phyloP scores from a whole-genome alignment of 2,329 filamentous ascomycete genomes.

The Rhinocladiella mackenziei region DNA sequence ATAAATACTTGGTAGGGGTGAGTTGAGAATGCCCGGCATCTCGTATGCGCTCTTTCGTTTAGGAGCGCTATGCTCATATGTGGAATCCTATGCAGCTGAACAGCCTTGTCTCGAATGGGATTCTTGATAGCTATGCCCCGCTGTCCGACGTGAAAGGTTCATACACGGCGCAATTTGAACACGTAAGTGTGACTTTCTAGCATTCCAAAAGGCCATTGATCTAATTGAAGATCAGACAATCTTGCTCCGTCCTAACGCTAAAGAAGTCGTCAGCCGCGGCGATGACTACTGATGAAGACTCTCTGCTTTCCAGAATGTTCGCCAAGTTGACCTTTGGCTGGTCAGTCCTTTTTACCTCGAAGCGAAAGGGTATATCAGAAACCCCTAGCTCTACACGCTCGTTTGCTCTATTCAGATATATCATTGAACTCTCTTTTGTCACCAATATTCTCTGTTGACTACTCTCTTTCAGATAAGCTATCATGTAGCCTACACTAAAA shows the following conservation, averaged over 20 bases:
- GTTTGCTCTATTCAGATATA: too few relatives aligned
- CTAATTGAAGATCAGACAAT: conserved; percentile 35
- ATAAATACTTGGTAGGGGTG: conserved; percentile 57
- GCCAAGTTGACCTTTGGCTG: too few relatives aligned
- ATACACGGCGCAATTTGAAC: conserved; percentile 63
- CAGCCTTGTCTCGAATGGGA: conserved; percentile 53
- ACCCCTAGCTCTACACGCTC: too few relatives aligned
- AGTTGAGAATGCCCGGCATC: conserved; percentile 28
- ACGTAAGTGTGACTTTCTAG: conserved; percentile 35
- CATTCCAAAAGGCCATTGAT: conserved; percentile 4
- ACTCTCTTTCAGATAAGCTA: too few relatives aligned
- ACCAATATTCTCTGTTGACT: too few relatives aligned
- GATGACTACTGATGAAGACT: conserved; percentile 51
- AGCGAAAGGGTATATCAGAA: too few relatives aligned
- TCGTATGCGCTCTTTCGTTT: not conserved
- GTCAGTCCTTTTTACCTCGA: too few relatives aligned
- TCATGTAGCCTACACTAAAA: too few relatives aligned
- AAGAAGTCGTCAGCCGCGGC: conserved; percentile 53
- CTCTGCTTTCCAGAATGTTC: too few relatives aligned
- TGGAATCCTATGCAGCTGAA: conserved; percentile 47
- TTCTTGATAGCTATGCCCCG: conserved; percentile 56
- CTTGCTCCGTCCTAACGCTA: conserved; percentile 33
- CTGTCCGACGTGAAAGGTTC: conserved; percentile 57
- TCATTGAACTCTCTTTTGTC: too few relatives aligned
- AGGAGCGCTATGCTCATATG: conserved; percentile 17